phyloP scores from a whole-genome alignment of 345 rosid genomes.

The Alliaria petiolata region DNA sequence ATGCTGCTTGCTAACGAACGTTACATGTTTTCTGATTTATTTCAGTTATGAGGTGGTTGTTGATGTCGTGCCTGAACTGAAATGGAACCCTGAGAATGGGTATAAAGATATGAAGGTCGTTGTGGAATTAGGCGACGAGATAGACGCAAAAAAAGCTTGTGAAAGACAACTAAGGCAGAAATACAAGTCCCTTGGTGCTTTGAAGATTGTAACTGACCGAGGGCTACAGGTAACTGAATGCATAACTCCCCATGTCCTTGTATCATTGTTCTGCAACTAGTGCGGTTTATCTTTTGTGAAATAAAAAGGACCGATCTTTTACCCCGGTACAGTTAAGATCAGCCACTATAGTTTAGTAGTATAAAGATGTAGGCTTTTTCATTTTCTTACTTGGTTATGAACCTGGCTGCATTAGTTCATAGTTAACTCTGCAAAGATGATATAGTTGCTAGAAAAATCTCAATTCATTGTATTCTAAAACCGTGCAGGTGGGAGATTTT shows the following conservation, averaged over 20 bases:
- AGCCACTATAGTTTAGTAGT: not conserved
- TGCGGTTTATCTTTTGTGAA: not conserved
- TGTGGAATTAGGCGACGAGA: conserved; percentile 81
- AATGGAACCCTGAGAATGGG: conserved; percentile 78
- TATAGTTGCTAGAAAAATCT: not conserved
- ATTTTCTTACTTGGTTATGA: not conserved
- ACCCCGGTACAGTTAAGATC: not conserved
- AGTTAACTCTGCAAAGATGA: not conserved
- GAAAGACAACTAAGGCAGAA: conserved; percentile 74
- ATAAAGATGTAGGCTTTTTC: not conserved
- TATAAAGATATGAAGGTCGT: conserved; percentile 81
- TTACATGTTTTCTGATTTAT: conserved; percentile 9
- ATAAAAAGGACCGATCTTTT: not conserved
- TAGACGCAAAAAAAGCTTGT: conserved; percentile 68
- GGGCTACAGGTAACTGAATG: conserved; percentile 66
- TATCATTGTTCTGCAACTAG: not conserved
- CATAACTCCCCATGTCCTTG: conserved; percentile 1
- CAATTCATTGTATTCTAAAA: conserved; percentile 2
- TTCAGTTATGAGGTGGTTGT: conserved; percentile 80
- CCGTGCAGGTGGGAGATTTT: conserved; percentile 75
- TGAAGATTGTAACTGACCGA: conserved; percentile 74
- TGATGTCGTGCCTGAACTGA: conserved; percentile 85
- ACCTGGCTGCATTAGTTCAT: not conserved
- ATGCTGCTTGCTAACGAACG: not conserved
- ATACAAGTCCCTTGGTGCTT: conserved; percentile 63